Evolutionary conservation across 176 grass and related monocot species (phyloP), one percentile per base, ranked within the genome.

Genomic region (Carex littledalei): DNA sequence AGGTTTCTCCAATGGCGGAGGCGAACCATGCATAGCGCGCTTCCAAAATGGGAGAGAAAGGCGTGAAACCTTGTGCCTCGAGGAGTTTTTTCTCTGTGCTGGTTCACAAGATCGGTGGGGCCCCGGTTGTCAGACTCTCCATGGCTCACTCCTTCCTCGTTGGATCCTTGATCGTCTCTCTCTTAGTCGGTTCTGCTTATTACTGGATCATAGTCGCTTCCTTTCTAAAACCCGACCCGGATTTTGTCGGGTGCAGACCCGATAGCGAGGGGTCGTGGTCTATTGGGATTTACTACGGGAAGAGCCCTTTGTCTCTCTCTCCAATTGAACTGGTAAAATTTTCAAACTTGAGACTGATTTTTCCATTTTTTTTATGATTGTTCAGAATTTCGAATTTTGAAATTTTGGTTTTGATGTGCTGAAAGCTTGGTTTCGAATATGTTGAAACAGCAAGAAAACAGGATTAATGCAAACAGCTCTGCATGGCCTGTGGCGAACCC

Each of bases 401-500:
- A 82, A 41, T 29, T 20, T 80, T 81, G 1, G 70, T 37, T 63
- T 31, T 50, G 68, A 66, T 70, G 18, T 5, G 22, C 35, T 8
- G 21, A 32, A 85, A 55, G 32, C 16, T 57, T 52, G 14, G 32
- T 76, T 85, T 84, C 39, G 86, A 26, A 54, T 90, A 52, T 90
- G 49, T 64, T 84, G 61, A 49, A 66, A 69, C 67, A 79, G 70
- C 96, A 99, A 86, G 85, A 94, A 67, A 89, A 88, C 80, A 91
- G 8, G 85, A 91, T 88, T 74, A 95, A 88, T 55, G 85, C n/a
- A n/a, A 99, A 94, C 90, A 88, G 75, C 72, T 99, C 96, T n/a
- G 91, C 96, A 56, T 99, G 96, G 96, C 96, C 96, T 32, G 93
- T 98, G 50, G 90, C 96, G 3, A 98, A 98, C 86, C 96, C 96